phyloP scores from a whole-genome alignment of 306 rosid species.

The Acacia acuminata region DNA sequence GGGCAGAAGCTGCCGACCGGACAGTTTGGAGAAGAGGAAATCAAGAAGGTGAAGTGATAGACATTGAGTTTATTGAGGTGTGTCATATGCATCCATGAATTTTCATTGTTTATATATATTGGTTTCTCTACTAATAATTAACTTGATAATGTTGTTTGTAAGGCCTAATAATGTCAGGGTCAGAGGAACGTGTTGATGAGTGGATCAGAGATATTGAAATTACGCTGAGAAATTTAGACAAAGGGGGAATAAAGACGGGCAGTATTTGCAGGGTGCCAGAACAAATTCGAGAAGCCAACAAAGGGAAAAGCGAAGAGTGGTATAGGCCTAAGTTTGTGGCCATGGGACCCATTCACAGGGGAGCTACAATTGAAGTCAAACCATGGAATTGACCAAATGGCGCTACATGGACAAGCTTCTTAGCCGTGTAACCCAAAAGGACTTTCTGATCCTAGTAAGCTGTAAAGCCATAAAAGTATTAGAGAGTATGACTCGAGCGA shows the following conservation, averaged over 20 bases:
- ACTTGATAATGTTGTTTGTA: too few relatives aligned
- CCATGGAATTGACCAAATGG: background rate
- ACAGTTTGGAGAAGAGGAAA: too few relatives aligned
- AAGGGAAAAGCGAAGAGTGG: background rate
- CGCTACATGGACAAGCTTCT: background rate
- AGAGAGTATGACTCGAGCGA: background rate
- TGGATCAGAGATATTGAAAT: slow-evolving; percentile 24
- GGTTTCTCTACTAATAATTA: too few relatives aligned
- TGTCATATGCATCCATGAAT: too few relatives aligned
- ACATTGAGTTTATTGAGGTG: too few relatives aligned
- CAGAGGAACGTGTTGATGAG: background rate
- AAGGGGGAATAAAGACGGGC: slow-evolving; percentile 26
- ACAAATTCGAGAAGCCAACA: too few relatives aligned
- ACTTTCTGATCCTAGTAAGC: background rate
- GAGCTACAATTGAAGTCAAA: background rate
- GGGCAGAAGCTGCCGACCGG: too few relatives aligned
- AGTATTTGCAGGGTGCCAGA: slow-evolving; percentile 33
- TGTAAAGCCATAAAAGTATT: background rate
- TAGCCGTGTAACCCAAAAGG: background rate
- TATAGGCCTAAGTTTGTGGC: slow-evolving; percentile 6
- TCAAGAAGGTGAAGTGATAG: too few relatives aligned
- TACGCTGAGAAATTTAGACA: background rate
- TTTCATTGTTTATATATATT: too few relatives aligned
- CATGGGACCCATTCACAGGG: background rate
- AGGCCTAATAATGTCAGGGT: background rate